Evolutionary conservation across 2,329 filamentous ascomycete genomes (phyloP).

Genomic region (Hypoxylon sp.): DNA sequence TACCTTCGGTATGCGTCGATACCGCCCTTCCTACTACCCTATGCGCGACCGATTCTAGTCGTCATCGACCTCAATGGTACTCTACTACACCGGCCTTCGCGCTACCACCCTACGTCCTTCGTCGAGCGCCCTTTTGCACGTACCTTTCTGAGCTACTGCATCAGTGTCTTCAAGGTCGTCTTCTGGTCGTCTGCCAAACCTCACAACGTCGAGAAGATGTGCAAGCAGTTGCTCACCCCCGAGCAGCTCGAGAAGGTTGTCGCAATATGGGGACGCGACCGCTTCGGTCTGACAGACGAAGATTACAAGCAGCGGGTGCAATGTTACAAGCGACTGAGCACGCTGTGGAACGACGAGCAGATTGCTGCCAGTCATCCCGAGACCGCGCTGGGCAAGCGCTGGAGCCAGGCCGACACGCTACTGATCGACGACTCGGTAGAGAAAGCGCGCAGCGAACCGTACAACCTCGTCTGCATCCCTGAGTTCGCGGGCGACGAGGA

Average conservation of each 20-base stretch:
- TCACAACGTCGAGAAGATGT: constrained; percentile 78
- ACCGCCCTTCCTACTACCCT: constrained; percentile 58
- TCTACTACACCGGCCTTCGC: constrained; percentile 78
- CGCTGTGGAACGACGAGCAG: constrained; percentile 74
- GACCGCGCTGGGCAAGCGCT: constrained; percentile 61
- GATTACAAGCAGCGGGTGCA: constrained; percentile 82
- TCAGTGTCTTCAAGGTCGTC: constrained; percentile 82
- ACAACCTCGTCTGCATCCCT: constrained; percentile 84
- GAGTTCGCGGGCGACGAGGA: constrained; percentile 73
- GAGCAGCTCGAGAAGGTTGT: constrained; percentile 70
- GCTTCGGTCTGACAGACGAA: constrained; percentile 73
- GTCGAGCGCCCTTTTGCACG: constrained; percentile 76
- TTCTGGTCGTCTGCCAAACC: constrained; percentile 91
- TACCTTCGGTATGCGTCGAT: constrained; percentile 73
- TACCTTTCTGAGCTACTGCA: constrained; percentile 79
- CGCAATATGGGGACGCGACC: constrained; percentile 83
- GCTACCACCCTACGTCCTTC: constrained; percentile 66
- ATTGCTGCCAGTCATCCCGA: constrained; percentile 64
- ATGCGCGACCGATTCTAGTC: constrained; percentile 78
- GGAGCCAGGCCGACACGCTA: constrained; percentile 89
- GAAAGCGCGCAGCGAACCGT: constrained; percentile 87
- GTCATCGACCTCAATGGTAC: constrained; percentile 96
- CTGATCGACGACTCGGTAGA: constrained; percentile 87
- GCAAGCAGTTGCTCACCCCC: constrained; percentile 72
- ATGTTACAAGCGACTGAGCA: constrained; percentile 88